Evolutionary conservation across 2,329 filamentous ascomycete genomes (phyloP).

Genomic region (Aureobasidium vineae): DNA sequence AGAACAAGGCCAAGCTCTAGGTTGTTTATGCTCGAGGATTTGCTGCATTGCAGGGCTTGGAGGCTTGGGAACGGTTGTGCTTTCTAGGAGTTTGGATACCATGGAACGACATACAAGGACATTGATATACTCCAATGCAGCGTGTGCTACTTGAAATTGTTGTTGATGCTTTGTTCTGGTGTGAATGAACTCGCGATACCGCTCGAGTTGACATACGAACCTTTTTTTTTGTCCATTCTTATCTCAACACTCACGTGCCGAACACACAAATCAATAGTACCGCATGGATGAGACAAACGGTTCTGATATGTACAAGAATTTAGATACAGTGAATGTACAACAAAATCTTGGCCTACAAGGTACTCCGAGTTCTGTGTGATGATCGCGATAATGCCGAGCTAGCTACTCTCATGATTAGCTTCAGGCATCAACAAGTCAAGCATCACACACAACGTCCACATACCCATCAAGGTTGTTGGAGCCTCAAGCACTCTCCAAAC

Average conservation of each 20-base stretch:
- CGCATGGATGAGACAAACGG: no score
- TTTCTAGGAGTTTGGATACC: background rate
- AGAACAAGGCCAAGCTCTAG: constrained; percentile 73
- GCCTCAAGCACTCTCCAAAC: background rate
- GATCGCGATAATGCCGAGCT: no score
- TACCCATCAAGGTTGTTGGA: background rate
- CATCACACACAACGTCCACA: background rate
- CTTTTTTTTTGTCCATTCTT: no score
- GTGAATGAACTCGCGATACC: no score
- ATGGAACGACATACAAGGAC: background rate
- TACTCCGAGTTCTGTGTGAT: no score
- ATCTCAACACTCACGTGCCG: no score
- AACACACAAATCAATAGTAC: no score
- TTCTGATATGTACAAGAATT: no score
- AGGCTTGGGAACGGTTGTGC: background rate
- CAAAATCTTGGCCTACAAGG: no score
- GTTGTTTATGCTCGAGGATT: background rate
- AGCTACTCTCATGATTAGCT: background rate
- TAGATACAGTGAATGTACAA: no score
- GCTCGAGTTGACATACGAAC: no score
- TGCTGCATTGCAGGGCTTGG: background rate
- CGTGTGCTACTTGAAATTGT: background rate
- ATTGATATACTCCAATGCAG: background rate
- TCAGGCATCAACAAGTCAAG: background rate
- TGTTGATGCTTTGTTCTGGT: no score